Evolutionary conservation across 257 asterid genomes (phyloP).

Genomic region (Capsicum rhomboideum): DNA sequence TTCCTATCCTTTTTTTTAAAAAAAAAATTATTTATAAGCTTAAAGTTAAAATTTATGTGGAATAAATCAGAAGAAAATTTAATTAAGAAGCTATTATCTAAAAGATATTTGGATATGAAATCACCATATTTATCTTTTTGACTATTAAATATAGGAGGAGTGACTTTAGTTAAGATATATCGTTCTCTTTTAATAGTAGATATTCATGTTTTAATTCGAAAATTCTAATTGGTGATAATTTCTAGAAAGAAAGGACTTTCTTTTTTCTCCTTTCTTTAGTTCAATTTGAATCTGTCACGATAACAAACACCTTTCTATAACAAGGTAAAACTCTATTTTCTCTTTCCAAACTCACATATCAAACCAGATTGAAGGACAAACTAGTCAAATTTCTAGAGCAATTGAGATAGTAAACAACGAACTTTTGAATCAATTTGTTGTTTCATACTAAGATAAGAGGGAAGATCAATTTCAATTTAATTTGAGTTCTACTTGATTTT

Average conservation of each 20-base stretch:
- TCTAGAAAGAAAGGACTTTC: no score
- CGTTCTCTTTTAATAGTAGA: neutral
- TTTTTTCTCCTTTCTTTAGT: accelerated
- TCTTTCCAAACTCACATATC: neutral
- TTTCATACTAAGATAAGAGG: neutral
- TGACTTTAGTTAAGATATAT: neutral
- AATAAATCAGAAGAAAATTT: neutral
- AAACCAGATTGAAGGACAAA: accelerated
- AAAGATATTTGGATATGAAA: neutral
- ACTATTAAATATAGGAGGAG: neutral
- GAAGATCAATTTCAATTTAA: neutral
- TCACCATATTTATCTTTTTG: neutral
- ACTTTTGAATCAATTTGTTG: neutral
- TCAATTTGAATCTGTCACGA: neutral
- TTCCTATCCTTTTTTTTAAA: no score
- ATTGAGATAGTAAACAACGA: neutral
- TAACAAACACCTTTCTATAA: neutral
- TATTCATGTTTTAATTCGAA: neutral
- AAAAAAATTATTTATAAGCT: neutral
- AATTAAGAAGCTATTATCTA: neutral
- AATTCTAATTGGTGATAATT: neutral
- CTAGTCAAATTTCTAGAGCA: neutral
- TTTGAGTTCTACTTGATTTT: neutral
- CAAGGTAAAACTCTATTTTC: neutral
- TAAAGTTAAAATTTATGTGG: neutral